These are phyloP conservation scores for Suillus paluster DNA, from an alignment of 768 basidiomycete species.

Conservation along the genomic window DNA sequence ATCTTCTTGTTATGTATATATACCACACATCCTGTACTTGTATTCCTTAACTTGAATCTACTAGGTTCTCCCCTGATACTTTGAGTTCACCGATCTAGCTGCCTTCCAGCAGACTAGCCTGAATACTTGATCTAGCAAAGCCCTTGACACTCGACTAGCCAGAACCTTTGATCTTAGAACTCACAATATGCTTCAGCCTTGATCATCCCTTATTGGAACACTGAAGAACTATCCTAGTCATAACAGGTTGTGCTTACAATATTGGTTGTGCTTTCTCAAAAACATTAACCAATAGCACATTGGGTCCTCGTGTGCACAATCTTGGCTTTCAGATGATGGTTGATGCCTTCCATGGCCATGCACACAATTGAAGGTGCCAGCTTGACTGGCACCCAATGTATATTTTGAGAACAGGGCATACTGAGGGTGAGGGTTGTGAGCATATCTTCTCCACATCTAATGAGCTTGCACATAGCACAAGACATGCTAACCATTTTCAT, in stretches of 20 bases:
- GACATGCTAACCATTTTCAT: slow-evolving; percentile 29
- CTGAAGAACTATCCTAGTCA: no score
- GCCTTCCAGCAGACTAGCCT: no score
- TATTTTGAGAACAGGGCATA: slow-evolving; percentile 26
- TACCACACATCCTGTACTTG: no score
- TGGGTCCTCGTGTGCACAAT: slow-evolving; percentile 13
- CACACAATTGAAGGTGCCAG: slow-evolving; percentile 33
- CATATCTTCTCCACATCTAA: slow-evolving; percentile 32
- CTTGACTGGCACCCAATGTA: slow-evolving; percentile 32
- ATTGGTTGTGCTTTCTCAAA: slow-evolving; percentile 32
- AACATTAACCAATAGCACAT: slow-evolving; percentile 17
- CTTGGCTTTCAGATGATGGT: slow-evolving; percentile 18
- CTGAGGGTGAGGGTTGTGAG: slow-evolving; percentile 33
- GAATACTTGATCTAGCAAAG: no score
- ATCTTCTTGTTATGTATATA: no score
- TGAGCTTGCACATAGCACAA: slow-evolving; percentile 21
- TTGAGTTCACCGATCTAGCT: no score
- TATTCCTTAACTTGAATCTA: no score
- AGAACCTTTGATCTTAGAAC: no score
- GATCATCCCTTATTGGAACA: no score
- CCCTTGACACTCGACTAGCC: no score
- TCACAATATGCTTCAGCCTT: no score
- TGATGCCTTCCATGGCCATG: slow-evolving; percentile 34
- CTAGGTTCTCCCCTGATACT: no score
- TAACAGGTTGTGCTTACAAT: slow-evolving; percentile 35